phyloP scores from a whole-genome alignment of 768 basidiomycete species.

The Termitomyces sp. region DNA sequence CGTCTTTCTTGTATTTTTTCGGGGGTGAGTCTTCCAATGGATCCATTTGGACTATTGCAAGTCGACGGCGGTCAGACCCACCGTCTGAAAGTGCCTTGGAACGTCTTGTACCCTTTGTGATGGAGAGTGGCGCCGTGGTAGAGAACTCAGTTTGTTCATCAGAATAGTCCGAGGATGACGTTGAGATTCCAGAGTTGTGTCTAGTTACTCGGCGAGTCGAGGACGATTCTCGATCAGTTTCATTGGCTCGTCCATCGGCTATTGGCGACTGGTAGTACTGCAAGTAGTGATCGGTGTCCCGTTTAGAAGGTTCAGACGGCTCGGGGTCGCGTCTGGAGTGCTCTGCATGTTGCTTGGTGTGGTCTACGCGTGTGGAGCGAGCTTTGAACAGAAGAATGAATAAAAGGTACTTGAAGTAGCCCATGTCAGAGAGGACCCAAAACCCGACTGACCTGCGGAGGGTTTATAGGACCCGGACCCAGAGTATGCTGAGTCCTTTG shows the following conservation, averaged over 20 bases:
- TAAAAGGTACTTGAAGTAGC: conserved; percentile 3
- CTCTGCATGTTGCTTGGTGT: conserved; percentile 8
- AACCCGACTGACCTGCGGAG: conserved; percentile 7
- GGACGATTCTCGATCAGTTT: conserved; percentile 17
- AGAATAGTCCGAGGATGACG: conserved; percentile 52
- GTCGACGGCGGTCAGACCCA: conserved; percentile 58
- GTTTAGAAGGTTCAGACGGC: conserved; percentile 8
- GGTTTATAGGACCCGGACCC: conserved; percentile 11
- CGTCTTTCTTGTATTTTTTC: conserved; percentile 19
- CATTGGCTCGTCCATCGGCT: conserved; percentile 30
- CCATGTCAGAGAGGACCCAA: neutral
- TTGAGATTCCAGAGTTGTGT: conserved; percentile 28
- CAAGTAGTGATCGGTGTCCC: conserved; percentile 13
- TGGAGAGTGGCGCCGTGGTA: conserved; percentile 19
- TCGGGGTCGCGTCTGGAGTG: conserved; percentile 9
- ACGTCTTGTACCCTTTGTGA: conserved; percentile 32
- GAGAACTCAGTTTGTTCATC: conserved; percentile 29
- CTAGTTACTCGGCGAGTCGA: conserved; percentile 22
- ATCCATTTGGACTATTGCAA: conserved; percentile 66
- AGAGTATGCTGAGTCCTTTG: conserved; percentile 9
- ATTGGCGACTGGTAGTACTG: conserved; percentile 53
- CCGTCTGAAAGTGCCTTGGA: conserved; percentile 55
- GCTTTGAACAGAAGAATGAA: conserved; percentile 8
- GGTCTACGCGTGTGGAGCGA: conserved; percentile 8
- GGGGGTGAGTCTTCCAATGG: conserved; percentile 25